Base-by-base conservation (phyloP, 108 stramenopile genomes). In the Bacterosira constricta region DNA sequence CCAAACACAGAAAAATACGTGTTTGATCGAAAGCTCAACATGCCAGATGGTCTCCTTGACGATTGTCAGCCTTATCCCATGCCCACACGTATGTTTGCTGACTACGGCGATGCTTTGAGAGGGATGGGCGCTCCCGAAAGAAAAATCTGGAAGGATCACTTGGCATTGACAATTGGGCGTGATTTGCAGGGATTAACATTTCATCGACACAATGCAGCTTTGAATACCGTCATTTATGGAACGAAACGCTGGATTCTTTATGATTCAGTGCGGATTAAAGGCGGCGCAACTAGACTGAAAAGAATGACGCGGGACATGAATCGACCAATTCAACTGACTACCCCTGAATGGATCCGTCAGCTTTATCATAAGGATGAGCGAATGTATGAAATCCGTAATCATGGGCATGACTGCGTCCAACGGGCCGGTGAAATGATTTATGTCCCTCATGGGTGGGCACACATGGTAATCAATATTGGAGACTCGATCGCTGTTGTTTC, bases 231-330 rank as follows among this genome's bases (percentile, higher is more conserved):
- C 13, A 68, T 98, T 21, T 70, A 71, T 3, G 99, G 99, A 1
- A 61, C 89, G 30, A 99, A 99, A 70, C 92, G 96, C 3, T 99
- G 99, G 99, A 96, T 98, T 44, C 73, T 99, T 11, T 98, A 99
- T 63, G 99, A 99, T 73, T 97, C 97, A 63, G 97, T 98, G 81
- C 89, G 98, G 18, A 80, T 98, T 51, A 88, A 93, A 50, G 94
- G 92, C 69, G 97, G 97, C 63, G 88, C 84, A 45, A 88, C 86
- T 36, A 84, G 95, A 30, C 73, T 98, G 11, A 93, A 93, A 9
- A 80, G 95, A 12, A 96, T 99, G 84, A 94, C 94, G 52, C 82
- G 84, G 4, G 80, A 78, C 51, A 47, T 78, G 12, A 6, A 50
- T 10, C 70, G 65, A 49, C 77, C 77, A 0, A 63, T 78, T 21